phyloP scores from a whole-genome alignment of 2,329 filamentous ascomycete species.

The Trichophyton mentagrophytes region DNA sequence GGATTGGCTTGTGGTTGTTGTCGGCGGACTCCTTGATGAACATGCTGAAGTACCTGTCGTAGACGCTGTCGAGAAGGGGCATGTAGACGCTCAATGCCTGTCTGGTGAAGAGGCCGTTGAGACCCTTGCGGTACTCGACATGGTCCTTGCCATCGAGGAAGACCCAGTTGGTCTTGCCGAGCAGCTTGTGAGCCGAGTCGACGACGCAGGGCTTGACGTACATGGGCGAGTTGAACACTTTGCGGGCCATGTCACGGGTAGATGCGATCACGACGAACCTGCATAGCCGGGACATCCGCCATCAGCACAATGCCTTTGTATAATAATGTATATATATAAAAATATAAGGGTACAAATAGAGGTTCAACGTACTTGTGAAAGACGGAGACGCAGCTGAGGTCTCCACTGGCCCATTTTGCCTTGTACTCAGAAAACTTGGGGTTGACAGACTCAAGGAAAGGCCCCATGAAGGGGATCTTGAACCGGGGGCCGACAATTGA shows the following conservation, averaged over 20 bases:
- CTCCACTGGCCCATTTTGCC: conserved; percentile 81
- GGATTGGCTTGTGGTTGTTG: conserved; percentile 57
- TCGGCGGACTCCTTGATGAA: conserved; percentile 66
- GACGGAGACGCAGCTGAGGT: conserved; percentile 90
- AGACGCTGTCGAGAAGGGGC: conserved; percentile 83
- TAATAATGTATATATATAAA: neutral
- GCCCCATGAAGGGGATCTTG: conserved; percentile 84
- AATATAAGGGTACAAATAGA: neutral
- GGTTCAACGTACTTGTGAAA: conserved; percentile 75
- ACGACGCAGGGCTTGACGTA: conserved; percentile 96
- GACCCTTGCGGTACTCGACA: conserved; percentile 91
- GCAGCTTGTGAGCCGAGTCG: conserved; percentile 82
- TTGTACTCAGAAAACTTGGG: conserved; percentile 87
- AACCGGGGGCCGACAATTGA: conserved; percentile 59
- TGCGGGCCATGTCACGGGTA: conserved; percentile 85
- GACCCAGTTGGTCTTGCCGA: conserved; percentile 88
- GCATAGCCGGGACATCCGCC: neutral
- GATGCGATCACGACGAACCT: conserved; percentile 97
- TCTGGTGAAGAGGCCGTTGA: conserved; percentile 89
- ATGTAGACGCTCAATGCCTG: conserved; percentile 78
- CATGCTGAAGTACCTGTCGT: conserved; percentile 69
- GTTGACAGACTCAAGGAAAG: conserved; percentile 82
- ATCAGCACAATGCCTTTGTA: neutral
- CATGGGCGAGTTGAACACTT: conserved; percentile 85
- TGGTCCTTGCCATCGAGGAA: conserved; percentile 92